Evolutionary conservation across 257 asterid genomes (phyloP).

Genomic region (Solanum verrucosum): DNA sequence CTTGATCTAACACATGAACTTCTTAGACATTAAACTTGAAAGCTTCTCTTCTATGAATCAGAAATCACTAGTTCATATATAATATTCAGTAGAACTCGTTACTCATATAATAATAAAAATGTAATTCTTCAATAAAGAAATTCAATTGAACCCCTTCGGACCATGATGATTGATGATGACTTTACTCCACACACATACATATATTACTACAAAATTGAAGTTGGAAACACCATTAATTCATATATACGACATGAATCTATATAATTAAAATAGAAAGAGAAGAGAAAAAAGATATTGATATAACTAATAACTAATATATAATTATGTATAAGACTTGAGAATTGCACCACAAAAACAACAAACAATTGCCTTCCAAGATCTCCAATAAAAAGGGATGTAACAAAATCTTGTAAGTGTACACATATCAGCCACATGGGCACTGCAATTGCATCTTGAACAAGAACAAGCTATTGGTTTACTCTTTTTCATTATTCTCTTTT

Average conservation of each 20-base stretch:
- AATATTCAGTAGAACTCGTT: no score
- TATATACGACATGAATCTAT: not conserved
- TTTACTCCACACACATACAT: no score
- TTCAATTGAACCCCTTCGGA: no score
- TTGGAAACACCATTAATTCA: no score
- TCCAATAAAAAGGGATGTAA: constrained; percentile 50
- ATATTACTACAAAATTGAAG: no score
- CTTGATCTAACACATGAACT: no score
- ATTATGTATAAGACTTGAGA: constrained; percentile 52
- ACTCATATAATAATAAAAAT: no score
- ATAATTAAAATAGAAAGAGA: not conserved
- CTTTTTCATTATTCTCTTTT: constrained; percentile 40
- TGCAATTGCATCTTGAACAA: constrained; percentile 59
- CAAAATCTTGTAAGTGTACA: constrained; percentile 65
- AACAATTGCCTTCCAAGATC: constrained; percentile 63
- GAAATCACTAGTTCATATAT: no score
- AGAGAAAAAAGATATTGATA: not conserved
- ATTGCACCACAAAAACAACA: constrained; percentile 63
- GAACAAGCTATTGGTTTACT: constrained; percentile 61
- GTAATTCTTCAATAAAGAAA: no score
- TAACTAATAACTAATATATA: not conserved
- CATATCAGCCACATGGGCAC: constrained; percentile 74
- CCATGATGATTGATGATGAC: no score
- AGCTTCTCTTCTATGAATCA: no score
- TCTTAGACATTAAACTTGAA: no score